A percentile compares a stretch with the other conserved stretches of the same genome.
phyloP scores from a whole-genome alignment of 2,329 filamentous ascomycete species.

The Trichoderma koningii region DNA sequence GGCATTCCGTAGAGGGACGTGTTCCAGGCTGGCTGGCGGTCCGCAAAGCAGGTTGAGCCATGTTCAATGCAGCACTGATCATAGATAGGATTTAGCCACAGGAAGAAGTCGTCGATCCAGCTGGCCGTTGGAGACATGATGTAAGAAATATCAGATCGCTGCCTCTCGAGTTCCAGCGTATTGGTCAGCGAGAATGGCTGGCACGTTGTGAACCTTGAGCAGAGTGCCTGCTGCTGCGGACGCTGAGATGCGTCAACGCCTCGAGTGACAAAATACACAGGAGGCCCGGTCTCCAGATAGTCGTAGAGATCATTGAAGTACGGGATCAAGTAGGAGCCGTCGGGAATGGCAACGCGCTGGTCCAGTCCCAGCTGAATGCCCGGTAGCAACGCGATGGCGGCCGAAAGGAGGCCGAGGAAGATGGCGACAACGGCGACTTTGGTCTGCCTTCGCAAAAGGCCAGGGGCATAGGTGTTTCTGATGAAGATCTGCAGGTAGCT shows the following conservation, averaged over 20 bases:
- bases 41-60: constrained; percentile 74
- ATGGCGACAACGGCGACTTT: constrained; percentile 75
- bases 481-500: constrained; percentile 84
- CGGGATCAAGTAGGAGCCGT: constrained; percentile 89
- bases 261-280: constrained; percentile 92
- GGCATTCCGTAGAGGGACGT: constrained; percentile 89
- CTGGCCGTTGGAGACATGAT: constrained; percentile 86
- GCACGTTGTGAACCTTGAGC: constrained; percentile 88
- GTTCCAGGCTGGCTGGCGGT: constrained; percentile 81
- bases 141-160: constrained; percentile 83
- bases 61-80: constrained; percentile 72
- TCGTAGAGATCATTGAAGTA: constrained; percentile 96
- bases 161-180: constrained; percentile 90
- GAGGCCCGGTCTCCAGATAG: constrained; percentile 88
- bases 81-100: constrained; percentile 87
- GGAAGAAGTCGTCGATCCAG: constrained; percentile 96
- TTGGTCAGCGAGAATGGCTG: constrained; percentile 81
- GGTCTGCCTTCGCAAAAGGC: constrained; percentile 74
- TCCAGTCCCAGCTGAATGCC: constrained; percentile 85
- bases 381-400: constrained; percentile 80
- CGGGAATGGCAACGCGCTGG: constrained; percentile 90
- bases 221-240: constrained; percentile 78
- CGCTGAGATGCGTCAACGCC: constrained; percentile 77
- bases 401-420: constrained; percentile 86
- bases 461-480: constrained; percentile 83